Base-by-base conservation (phyloP, 2,329 filamentous ascomycete species). In the Drechslerella coelobrocha region DNA sequence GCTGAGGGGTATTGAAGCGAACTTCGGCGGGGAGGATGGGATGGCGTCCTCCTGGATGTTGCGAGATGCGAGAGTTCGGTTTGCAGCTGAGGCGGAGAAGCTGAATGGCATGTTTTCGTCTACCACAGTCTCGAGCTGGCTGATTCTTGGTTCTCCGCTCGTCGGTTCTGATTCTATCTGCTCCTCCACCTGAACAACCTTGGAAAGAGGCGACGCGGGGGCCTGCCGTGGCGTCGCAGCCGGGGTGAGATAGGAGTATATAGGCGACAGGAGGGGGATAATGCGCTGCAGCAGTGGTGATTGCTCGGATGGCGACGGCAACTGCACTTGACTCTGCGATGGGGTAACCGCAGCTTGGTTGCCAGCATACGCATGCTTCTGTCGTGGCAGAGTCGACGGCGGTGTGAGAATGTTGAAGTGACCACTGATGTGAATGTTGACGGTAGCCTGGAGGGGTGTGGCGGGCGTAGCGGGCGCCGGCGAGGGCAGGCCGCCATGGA, bases 401-500 rank as follows among this genome's bases (percentile, higher is more conserved):
- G 57, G 63, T n/a, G 56, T 47, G 9, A 69, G 34, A 27, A 43
- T 61, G 26, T 69, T 57, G 39, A 51, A 57, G 23, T 69, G 65
- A 19, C 62, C 62, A n/a, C 57, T 69, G 21, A 62, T 62, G 21
- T 69, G 59, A 19, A 61, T 62, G 17, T 69, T 69, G 21, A 62
- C 59, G 5, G 65, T 69, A 43, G 65, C 55, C 6, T 55, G 50
- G 12, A 51, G 23, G 3, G 50, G 19, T 5, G 63, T 55, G 19
- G 56, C 50, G 17, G 65, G 65, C 24, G 65, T 62, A 2, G 65
- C 62, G 6, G 65, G 65, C 9, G 65, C 57, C 2, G 57, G 45
- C 24, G 65, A 57, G 7, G 57, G 51, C 17, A 53, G 45, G 59
- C 47, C 57, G 45, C 52, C n/a, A 12, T 37, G 47, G 39, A 57